Percentiles rank a stretch among this genome's conserved stretches.
Conservation (phyloP, 352 stramenopile genomes). For the Thraustochytrium striatum region DNA sequence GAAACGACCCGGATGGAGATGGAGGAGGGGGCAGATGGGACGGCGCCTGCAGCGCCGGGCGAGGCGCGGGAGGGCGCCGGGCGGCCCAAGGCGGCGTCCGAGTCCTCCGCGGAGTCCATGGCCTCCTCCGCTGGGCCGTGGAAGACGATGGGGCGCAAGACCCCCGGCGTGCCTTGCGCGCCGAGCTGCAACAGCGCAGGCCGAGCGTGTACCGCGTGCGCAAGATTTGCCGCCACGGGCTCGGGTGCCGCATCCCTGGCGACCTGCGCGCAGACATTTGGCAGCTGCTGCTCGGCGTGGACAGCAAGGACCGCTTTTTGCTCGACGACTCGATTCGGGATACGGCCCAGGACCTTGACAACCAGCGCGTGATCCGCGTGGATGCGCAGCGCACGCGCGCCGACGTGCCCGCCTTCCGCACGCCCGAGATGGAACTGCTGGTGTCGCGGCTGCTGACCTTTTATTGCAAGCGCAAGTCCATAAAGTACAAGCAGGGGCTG, state of each 20-base stretch:
- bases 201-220: background rate
- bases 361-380: conserved; percentile 80
- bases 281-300: conserved; percentile 31
- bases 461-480: conserved; percentile 80
- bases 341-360: conserved; percentile 70
- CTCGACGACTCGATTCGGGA: conserved; percentile 47
- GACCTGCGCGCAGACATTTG: background rate
- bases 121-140: background rate
- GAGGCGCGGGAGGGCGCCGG: background rate
- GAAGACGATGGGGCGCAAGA: background rate
- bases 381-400: conserved; percentile 75
- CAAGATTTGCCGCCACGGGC: conserved; percentile 16
- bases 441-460: conserved; percentile 80
- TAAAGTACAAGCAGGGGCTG: conserved; percentile 88
- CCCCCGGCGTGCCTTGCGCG: background rate
- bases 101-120: background rate
- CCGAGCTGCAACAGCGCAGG: conserved; percentile 22
- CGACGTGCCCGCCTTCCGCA: conserved; percentile 69
- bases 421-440: conserved; percentile 65
- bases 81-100: background rate
- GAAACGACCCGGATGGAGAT: no score
- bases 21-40: background rate
- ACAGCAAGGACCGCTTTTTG: conserved; percentile 36
- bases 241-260: background rate
- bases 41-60: background rate